These are phyloP conservation scores for Komagataella populi DNA, from an alignment of 805 yeast species.

Conservation along the genomic window DNA sequence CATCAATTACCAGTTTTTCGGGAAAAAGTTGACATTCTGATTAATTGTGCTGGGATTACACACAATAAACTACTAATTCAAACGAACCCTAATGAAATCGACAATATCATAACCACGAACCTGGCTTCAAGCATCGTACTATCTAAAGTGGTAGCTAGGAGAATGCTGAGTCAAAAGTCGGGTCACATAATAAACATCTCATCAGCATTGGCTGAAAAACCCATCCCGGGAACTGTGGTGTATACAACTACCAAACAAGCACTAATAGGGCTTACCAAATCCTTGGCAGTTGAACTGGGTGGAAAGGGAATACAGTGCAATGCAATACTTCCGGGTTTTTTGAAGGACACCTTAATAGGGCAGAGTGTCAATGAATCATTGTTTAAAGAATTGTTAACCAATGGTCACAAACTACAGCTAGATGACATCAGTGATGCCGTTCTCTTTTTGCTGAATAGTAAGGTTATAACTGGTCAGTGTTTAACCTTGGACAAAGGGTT, in stretches of 20 bases:
- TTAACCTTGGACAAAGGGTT: conserved; percentile 17
- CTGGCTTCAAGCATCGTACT: conserved; percentile 48
- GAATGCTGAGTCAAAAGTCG: conserved; percentile 26
- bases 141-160: conserved; percentile 34
- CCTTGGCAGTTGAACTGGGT: conserved; percentile 47
- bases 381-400: conserved; percentile 2
- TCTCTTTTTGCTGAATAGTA: conserved; percentile 9
- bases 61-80: conserved; percentile 37
- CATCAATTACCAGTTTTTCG: background rate
- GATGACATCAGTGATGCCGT: conserved; percentile 12
- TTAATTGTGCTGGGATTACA: conserved; percentile 59
- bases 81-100: conserved; percentile 27
- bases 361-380: conserved; percentile 12
- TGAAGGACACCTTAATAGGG: conserved; percentile 58
- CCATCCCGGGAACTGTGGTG: conserved; percentile 42
- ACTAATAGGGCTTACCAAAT: conserved; percentile 42
- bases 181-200: conserved; percentile 46
- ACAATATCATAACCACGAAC: conserved; percentile 36
- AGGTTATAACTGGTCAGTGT: conserved; percentile 16
- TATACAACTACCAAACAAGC: conserved; percentile 69
- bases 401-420: conserved; percentile 7
- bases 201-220: conserved; percentile 40
- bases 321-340: conserved; percentile 54
- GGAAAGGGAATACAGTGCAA: conserved; percentile 44
- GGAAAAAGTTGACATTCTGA: conserved; percentile 26